Evolutionary conservation across 2,329 filamentous ascomycete species (phyloP), one percentile per base, ranked within the genome.

Genomic region (Paecilomyces fulvus): DNA sequence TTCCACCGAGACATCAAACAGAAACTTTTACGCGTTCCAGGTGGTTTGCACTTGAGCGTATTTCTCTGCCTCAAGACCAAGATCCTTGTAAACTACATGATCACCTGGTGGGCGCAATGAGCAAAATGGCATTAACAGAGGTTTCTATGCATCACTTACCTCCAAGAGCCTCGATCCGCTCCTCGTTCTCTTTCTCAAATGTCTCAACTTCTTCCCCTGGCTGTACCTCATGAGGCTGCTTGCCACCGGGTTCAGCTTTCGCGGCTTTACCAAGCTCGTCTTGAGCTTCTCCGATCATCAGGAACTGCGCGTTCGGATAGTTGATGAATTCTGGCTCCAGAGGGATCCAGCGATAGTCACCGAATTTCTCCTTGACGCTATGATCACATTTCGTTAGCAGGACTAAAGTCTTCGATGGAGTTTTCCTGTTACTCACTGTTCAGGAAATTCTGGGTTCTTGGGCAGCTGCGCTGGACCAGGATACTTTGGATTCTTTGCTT

Each of bases 401-500:
- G 51, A 30, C 64, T 55, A 6, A 56, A 53, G 21, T 64, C 21
- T 37, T 7, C 51, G 50, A 7, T 12, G 11, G 7, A 48, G 21
- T 56, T 55, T 20, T 43, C 8, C 52, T 33, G 49, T 12, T 10
- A 71, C 83, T 73, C 72, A 89, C 80, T 88, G 80, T 59, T 89
- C 77, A 0, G 89, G 83, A 70, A 86, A 95, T 2, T 87, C 82
- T 0, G 90, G 83, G 0, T 75, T 78, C 58, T 89, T 75, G 0
- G 84, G 83, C 1, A 95, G 75, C 50, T 77, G 79, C 0, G 84
- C 82, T 0, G 89, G 89, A 0, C 85, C 83, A 2, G 84, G 79
- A 33, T 80, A 83, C 56, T 86, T 79, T 0, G 91, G 91, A 63
- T 95, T 96, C 74, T 91, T 90, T 30, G 88, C 84, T 61, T 85